Evolutionary conservation across 805 yeast genomes (phyloP).

Genomic region (Suhomyces canberraensis): DNA sequence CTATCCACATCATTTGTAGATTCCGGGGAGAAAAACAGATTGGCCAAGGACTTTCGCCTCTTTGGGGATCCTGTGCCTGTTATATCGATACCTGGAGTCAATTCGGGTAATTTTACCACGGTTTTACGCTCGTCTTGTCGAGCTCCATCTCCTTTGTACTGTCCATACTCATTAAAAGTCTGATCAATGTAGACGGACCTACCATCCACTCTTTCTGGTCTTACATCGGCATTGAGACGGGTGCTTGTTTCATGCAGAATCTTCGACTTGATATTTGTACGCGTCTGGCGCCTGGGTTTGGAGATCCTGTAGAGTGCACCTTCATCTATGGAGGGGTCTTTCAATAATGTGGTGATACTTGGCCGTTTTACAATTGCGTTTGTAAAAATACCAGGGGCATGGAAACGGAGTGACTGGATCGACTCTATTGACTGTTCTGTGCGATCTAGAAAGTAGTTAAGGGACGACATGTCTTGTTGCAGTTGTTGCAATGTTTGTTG

Average conservation of each 20-base stretch:
- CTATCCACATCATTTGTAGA: neutral
- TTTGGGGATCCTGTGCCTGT: neutral
- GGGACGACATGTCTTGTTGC: conserved; percentile 13
- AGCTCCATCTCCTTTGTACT: conserved; percentile 13
- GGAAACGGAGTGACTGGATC: conserved; percentile 44
- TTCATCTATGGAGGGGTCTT: conserved; percentile 57
- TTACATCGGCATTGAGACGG: conserved; percentile 16
- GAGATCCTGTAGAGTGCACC: conserved; percentile 47
- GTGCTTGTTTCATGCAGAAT: neutral
- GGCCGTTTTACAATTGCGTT: conserved; percentile 56
- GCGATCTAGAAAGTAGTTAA: conserved; percentile 24
- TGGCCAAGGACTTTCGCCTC: neutral
- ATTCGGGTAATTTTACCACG: conserved; percentile 27
- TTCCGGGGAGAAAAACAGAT: neutral
- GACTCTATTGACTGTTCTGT: conserved; percentile 41
- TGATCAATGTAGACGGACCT: conserved; percentile 30
- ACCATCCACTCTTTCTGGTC: conserved; percentile 51
- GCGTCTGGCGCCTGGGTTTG: conserved; percentile 10
- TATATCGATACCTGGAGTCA: too few species aligned
- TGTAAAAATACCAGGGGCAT: conserved; percentile 60
- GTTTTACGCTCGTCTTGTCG: conserved; percentile 23
- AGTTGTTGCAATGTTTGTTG: neutral
- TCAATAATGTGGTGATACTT: conserved; percentile 51
- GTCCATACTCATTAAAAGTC: conserved; percentile 23
- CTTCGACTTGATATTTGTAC: conserved; percentile 1